These are phyloP conservation scores for Phytopythium boreale DNA, from an alignment of 352 stramenopile genomes.

Conservation along the genomic window DNA sequence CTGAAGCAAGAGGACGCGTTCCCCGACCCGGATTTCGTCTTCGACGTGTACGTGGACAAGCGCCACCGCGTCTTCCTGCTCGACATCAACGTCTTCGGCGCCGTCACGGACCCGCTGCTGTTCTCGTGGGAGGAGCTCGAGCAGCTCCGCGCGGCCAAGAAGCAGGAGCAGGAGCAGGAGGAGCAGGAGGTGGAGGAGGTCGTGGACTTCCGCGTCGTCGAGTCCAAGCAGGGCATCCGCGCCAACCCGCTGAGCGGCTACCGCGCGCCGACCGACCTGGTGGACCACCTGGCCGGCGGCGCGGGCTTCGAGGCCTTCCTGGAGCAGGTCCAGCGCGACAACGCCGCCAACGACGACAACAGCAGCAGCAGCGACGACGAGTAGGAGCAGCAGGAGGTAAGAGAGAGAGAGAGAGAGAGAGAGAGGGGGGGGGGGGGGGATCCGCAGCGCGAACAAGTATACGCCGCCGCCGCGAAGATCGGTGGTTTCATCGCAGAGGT, in stretches of 20 bases:
- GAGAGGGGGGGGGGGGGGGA: too few relatives aligned
- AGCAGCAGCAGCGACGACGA: slow-evolving; percentile 29
- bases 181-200: slow-evolving; percentile 42
- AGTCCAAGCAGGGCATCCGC: slow-evolving; percentile 56
- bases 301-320: slow-evolving; percentile 81
- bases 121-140: slow-evolving; percentile 91
- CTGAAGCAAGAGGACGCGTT: slow-evolving; percentile 44
- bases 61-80: slow-evolving; percentile 89
- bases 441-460: too few relatives aligned
- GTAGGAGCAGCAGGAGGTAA: too few relatives aligned
- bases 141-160: slow-evolving; percentile 17
- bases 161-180: slow-evolving; percentile 9
- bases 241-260: slow-evolving; percentile 74
- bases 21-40: slow-evolving; percentile 81
- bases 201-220: slow-evolving; percentile 80
- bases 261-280: slow-evolving; percentile 80
- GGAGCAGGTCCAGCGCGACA: slow-evolving; percentile 81
- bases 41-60: slow-evolving; percentile 96
- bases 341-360: slow-evolving; percentile 20
- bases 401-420: too few relatives aligned
- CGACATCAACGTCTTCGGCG: slow-evolving; percentile 94
- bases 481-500: too few relatives aligned
- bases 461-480: too few relatives aligned
- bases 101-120: slow-evolving; percentile 91
- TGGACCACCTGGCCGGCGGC: slow-evolving; percentile 68